phyloP scores from a whole-genome alignment of 2,329 filamentous ascomycete genomes.

The Penicillium palitans region DNA sequence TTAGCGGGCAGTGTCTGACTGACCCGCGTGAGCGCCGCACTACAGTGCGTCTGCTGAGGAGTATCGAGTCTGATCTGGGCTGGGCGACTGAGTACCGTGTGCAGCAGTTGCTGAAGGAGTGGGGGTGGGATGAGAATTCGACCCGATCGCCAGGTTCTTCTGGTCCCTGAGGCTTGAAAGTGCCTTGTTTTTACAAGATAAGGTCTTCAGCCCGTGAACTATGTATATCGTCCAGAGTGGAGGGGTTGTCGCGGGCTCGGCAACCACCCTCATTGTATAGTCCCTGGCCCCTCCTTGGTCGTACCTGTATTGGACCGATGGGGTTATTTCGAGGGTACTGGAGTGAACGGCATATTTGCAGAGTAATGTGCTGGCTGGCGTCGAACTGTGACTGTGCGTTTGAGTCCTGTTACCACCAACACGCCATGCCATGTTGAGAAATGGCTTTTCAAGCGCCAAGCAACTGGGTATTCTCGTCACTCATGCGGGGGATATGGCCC shows the following conservation, averaged over 20 bases:
- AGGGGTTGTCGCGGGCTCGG: neutral
- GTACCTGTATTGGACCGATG: neutral
- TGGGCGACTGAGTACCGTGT: slow-evolving; percentile 65
- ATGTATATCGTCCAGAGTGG: neutral
- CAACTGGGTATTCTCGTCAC: neutral
- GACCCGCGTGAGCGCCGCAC: slow-evolving; percentile 55
- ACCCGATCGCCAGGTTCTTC: slow-evolving; percentile 9
- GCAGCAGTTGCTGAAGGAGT: slow-evolving; percentile 50
- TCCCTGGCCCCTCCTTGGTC: neutral
- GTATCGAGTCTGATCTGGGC: slow-evolving; percentile 63
- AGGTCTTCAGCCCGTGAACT: neutral
- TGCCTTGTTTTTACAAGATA: neutral
- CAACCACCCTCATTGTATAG: neutral
- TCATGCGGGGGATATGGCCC: neutral
- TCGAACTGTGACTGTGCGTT: neutral
- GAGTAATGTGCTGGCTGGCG: neutral
- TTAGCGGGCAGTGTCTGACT: slow-evolving; percentile 61
- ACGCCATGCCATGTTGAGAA: neutral
- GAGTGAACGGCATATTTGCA: neutral
- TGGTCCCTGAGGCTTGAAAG: slow-evolving; percentile 6
- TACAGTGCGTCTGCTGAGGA: slow-evolving; percentile 57
- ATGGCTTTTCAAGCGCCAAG: neutral
- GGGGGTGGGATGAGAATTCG: slow-evolving; percentile 37
- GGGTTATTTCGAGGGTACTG: neutral
- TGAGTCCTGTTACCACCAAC: neutral